Evolutionary conservation across 1,284 basidiomycete genomes (phyloP).

Genomic region (Polyporus tsugae): DNA sequence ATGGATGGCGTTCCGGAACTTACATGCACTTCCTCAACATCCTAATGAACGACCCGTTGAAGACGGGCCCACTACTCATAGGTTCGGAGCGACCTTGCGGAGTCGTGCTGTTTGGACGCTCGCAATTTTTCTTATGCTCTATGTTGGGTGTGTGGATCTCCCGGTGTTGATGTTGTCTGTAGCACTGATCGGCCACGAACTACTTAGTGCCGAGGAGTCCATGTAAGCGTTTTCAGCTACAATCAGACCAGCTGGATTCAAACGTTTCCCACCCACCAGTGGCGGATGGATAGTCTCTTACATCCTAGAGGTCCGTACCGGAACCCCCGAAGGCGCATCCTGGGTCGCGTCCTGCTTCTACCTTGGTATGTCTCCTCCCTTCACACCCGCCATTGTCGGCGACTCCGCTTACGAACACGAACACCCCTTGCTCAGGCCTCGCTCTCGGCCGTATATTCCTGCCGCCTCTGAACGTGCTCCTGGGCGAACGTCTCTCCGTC

Average conservation of each 20-base stretch:
- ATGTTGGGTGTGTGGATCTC: slow-evolving; percentile 38
- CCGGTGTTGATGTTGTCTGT: not conserved
- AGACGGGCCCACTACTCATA: slow-evolving; percentile 16
- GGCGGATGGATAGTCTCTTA: slow-evolving; percentile 46
- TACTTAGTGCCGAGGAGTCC: slow-evolving; percentile 43
- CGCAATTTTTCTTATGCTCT: slow-evolving; percentile 44
- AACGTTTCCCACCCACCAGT: not conserved
- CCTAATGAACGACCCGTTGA: slow-evolving; percentile 23
- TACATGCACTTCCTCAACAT: slow-evolving; percentile 36
- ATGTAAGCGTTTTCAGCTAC: slow-evolving; percentile 35
- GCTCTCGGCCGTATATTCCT: slow-evolving; percentile 44
- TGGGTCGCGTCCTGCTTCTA: slow-evolving; percentile 46
- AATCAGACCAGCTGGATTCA: not conserved
- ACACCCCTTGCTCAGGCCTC: slow-evolving; percentile 32
- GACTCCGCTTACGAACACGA: not conserved
- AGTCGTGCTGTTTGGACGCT: slow-evolving; percentile 44
- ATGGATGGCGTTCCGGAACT: slow-evolving; percentile 38
- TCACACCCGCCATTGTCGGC: not conserved
- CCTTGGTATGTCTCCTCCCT: slow-evolving; percentile 33
- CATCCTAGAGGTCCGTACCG: slow-evolving; percentile 41
- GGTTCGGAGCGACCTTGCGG: slow-evolving; percentile 34
- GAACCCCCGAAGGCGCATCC: slow-evolving; percentile 41
- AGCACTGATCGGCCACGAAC: not conserved
- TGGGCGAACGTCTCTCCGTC: slow-evolving; percentile 44
- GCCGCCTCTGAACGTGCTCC: slow-evolving; percentile 41